A percentile compares a stretch with the other conserved stretches of the same genome.
Evolutionary conservation across 495 filamentous ascomycete species (phyloP).

Genomic region (Xylaria flabelliformis): DNA sequence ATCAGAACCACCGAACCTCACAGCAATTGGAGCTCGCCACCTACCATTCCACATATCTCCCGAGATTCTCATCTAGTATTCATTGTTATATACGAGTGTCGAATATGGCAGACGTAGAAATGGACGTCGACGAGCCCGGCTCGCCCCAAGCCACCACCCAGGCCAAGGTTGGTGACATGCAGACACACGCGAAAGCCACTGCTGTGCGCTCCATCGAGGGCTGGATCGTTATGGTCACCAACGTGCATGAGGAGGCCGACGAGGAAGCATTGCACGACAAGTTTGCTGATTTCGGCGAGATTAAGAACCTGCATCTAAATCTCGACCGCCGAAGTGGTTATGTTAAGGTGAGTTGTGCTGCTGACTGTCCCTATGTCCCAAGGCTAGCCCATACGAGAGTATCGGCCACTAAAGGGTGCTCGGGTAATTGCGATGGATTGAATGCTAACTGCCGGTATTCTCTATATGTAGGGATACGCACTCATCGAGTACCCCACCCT

Average conservation of each 20-base stretch:
- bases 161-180: conserved; percentile 67
- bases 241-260: conserved; percentile 96
- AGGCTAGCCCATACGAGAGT: too few species aligned
- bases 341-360: conserved; percentile 77
- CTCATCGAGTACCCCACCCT: conserved; percentile 93
- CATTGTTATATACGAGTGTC: neutral
- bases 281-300: conserved; percentile 95
- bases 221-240: conserved; percentile 97
- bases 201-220: conserved; percentile 98
- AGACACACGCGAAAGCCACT: conserved; percentile 79
- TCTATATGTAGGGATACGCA: conserved; percentile 74
- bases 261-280: conserved; percentile 95
- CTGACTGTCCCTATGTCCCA: neutral
- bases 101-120: conserved; percentile 71
- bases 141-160: conserved; percentile 44
- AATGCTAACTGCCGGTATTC: conserved; percentile 12
- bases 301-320: conserved; percentile 96
- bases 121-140: conserved; percentile 75
- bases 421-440: neutral
- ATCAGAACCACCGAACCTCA: neutral
- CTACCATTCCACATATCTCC: neutral
- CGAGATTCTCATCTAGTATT: neutral
- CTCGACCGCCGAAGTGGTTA: conserved; percentile 95
- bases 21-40: neutral
- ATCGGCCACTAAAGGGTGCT: too few species aligned